phyloP scores from a whole-genome alignment of 257 asterid genomes.

The Solanum arcanum region DNA sequence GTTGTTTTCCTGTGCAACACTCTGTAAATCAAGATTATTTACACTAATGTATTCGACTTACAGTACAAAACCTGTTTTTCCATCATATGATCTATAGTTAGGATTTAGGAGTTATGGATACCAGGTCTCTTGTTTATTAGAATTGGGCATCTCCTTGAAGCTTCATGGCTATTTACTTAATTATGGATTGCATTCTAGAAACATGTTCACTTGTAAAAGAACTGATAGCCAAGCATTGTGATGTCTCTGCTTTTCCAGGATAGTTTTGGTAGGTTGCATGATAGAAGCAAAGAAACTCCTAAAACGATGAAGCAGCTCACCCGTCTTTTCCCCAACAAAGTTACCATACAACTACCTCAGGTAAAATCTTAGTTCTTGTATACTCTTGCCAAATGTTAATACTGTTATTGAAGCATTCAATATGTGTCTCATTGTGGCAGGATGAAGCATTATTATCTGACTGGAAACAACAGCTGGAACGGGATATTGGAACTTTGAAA shows the following conservation, averaged over 20 bases:
- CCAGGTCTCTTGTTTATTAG: neutral
- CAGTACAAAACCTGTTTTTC: neutral
- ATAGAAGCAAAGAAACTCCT: slow-evolving; percentile 74
- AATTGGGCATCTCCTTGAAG: neutral
- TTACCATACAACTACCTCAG: slow-evolving; percentile 84
- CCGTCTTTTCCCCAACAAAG: slow-evolving; percentile 91
- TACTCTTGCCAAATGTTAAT: neutral
- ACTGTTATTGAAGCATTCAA: neutral
- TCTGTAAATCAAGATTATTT: neutral
- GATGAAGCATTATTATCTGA: slow-evolving; percentile 63
- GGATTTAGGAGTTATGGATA: neutral
- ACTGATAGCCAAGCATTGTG: neutral
- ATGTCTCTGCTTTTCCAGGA: slow-evolving; percentile 31
- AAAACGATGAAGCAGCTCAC: slow-evolving; percentile 73
- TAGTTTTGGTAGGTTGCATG: slow-evolving; percentile 66
- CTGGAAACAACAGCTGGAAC: slow-evolving; percentile 84
- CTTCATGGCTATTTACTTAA: neutral
- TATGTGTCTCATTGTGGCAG: slow-evolving; percentile 24
- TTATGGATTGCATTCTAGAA: neutral
- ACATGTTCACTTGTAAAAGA: neutral
- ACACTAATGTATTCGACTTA: neutral
- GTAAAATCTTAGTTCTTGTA: slow-evolving; percentile 20
- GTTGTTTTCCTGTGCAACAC: neutral
- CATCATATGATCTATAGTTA: neutral
- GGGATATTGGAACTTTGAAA: slow-evolving; percentile 76